Conservation (phyloP, 108 stramenopile genomes). For the Ochromonas danica region DNA sequence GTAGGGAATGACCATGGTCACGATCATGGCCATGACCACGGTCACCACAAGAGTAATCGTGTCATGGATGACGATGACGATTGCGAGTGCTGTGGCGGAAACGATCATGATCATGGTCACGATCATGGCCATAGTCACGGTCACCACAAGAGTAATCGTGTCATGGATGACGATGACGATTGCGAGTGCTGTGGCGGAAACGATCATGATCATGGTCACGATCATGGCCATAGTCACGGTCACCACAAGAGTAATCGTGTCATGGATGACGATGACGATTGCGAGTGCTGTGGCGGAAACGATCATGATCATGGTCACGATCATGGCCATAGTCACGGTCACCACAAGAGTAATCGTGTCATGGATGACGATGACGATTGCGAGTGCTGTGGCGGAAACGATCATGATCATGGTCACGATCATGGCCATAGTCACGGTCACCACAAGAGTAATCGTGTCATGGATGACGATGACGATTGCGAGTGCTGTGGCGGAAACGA, state of each 20-base stretch:
- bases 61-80: too few relatives aligned
- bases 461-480: conserved; percentile 1
- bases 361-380: not conserved
- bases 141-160: not conserved
- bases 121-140: not conserved
- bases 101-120: not conserved
- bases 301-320: not conserved
- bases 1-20: not conserved
- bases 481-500: not conserved
- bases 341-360: not conserved
- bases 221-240: not conserved
- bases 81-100: not conserved
- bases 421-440: conserved; percentile 5
- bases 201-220: not conserved
- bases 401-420: not conserved
- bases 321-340: not conserved
- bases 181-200: not conserved
- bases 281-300: not conserved
- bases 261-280: not conserved
- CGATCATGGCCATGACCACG: not conserved
- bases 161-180: not conserved
- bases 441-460: not conserved
- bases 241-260: not conserved
- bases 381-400: not conserved
- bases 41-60: too few relatives aligned